A percentile compares a stretch with the other conserved stretches of the same genome.
These are phyloP conservation scores for Trypanosoma avium DNA, from an alignment of 208 protist species.

Conservation along the genomic window DNA sequence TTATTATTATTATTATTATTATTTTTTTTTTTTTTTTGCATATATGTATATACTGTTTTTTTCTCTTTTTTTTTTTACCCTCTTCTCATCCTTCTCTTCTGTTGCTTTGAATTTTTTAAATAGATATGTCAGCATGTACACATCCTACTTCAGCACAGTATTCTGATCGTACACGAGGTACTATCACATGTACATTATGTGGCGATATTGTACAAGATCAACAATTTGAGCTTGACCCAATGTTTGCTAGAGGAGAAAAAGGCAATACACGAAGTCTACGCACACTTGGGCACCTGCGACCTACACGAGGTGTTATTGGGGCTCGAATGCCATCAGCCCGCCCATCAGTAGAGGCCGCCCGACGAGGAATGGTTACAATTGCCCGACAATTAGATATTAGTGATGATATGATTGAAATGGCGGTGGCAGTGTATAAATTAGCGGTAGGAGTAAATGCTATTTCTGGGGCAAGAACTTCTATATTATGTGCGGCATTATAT, in stretches of 20 bases:
- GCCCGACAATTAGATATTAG: conserved; percentile 74
- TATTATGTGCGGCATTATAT: conserved; percentile 89
- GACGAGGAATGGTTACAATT: conserved; percentile 79
- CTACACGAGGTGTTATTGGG: conserved; percentile 28
- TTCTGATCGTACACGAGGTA: conserved; percentile 53
- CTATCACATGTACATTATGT: conserved; percentile 81
- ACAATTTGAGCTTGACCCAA: conserved; percentile 81
- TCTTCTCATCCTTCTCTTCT: conserved; percentile 1
- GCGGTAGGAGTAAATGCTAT: conserved; percentile 69
- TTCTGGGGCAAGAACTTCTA: conserved; percentile 57
- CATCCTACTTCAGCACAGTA: conserved; percentile 77
- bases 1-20: conserved; percentile 14
- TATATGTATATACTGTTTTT: neutral
- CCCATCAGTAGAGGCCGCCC: conserved; percentile 75
- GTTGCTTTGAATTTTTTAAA: conserved; percentile 14
- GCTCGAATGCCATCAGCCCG: conserved; percentile 28
- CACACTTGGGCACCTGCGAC: conserved; percentile 44
- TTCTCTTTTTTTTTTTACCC: neutral
- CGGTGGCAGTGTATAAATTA: conserved; percentile 80
- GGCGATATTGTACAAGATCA: conserved; percentile 66
- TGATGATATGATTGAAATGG: conserved; percentile 74
- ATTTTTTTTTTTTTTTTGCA: conserved; percentile 5
- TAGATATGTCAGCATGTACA: conserved; percentile 53
- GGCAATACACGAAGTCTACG: conserved; percentile 13
- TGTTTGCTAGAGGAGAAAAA: conserved; percentile 51